phyloP scores from a whole-genome alignment of 495 filamentous ascomycete genomes.

The Penicillium bialowiezense region DNA sequence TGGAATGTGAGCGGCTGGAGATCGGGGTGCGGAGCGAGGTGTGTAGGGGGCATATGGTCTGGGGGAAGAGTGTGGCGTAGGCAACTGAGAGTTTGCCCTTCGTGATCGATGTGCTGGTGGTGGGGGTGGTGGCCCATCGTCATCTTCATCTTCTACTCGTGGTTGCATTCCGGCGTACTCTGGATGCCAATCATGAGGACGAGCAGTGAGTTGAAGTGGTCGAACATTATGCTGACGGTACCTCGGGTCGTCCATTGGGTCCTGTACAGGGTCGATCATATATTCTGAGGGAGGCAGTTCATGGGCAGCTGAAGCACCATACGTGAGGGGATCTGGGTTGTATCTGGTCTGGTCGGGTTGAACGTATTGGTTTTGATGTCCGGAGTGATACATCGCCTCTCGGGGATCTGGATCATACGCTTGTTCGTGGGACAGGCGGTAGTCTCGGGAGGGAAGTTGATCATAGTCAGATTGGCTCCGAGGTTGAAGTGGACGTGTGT shows the following conservation, averaged over 20 bases:
- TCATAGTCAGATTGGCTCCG: constrained; percentile 32
- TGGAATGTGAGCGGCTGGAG: constrained; percentile 46
- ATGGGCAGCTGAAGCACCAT: constrained; percentile 15
- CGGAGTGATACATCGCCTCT: constrained; percentile 15
- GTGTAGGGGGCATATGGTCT: constrained; percentile 36
- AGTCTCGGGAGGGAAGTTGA: constrained; percentile 24
- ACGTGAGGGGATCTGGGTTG: constrained; percentile 18
- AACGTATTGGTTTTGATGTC: constrained; percentile 16
- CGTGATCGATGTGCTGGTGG: constrained; percentile 46
- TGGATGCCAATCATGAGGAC: constrained; percentile 30
- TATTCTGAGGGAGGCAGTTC: constrained; percentile 11
- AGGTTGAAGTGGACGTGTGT: constrained; percentile 21
- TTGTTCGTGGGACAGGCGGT: constrained; percentile 25
- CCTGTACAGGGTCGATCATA: constrained; percentile 12
- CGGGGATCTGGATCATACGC: constrained; percentile 16
- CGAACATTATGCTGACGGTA: constrained; percentile 22
- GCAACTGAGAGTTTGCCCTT: constrained; percentile 26
- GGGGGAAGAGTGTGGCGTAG: constrained; percentile 23
- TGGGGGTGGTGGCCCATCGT: constrained; percentile 49
- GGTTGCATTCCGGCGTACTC: constrained; percentile 61
- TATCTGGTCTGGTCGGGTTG: constrained; percentile 21
- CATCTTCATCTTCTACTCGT: constrained; percentile 66
- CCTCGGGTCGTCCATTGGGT: constrained; percentile 16
- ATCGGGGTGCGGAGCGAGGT: constrained; percentile 24
- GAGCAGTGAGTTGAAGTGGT: constrained; percentile 23